Evolutionary conservation across 768 basidiomycete genomes (phyloP).

Genomic region (Panaeolus papilionaceus): DNA sequence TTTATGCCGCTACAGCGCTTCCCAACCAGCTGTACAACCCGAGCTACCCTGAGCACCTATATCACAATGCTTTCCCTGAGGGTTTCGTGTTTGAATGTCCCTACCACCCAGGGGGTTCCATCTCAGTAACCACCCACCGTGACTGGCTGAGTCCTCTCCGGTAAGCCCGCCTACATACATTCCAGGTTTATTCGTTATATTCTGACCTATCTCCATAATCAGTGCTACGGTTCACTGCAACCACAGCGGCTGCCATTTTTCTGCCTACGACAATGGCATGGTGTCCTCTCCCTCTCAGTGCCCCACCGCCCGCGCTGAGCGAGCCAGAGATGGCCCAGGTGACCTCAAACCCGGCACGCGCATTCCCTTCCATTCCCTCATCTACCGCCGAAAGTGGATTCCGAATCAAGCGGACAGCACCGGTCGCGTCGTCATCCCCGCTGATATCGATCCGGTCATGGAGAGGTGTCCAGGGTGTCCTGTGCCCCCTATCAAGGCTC

Average conservation of each 20-base stretch:
- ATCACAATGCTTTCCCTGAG: background rate
- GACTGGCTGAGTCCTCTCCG: background rate
- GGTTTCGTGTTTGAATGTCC: conserved; percentile 5
- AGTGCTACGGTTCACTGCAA: background rate
- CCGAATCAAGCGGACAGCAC: background rate
- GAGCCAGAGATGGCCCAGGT: background rate
- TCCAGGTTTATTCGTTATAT: too few relatives aligned
- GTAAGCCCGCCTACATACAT: background rate
- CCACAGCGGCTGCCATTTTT: background rate
- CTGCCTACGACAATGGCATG: background rate
- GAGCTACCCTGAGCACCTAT: background rate
- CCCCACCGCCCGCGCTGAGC: conserved; percentile 5
- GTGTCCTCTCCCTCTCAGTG: background rate
- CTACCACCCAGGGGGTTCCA: background rate
- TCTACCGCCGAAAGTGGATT: conserved; percentile 2
- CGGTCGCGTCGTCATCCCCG: background rate
- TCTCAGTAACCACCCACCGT: background rate
- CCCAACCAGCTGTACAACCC: background rate
- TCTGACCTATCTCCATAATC: background rate
- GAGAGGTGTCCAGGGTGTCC: background rate
- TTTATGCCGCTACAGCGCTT: background rate
- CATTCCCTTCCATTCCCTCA: background rate
- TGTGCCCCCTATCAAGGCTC: background rate
- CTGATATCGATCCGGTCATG: background rate
- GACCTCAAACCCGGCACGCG: background rate